Percentiles rank a stretch among this genome's conserved stretches.
These are phyloP conservation scores for Ceratobasidium papillatum DNA, from an alignment of 1,284 basidiomycete genomes.

Conservation along the genomic window DNA sequence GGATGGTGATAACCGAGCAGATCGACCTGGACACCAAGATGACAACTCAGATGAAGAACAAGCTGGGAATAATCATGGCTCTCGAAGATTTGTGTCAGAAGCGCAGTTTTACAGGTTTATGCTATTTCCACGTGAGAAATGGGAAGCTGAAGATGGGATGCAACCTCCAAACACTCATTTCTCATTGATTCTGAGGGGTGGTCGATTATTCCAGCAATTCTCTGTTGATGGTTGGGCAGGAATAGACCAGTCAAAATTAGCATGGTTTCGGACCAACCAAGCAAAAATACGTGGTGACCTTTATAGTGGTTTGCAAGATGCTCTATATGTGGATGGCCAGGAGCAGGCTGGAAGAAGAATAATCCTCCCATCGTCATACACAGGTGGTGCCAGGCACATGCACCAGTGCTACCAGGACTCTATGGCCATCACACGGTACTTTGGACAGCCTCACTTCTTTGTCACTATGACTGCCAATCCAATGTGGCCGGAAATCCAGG, in stretches of 20 bases:
- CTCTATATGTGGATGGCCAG: slow-evolving; percentile 10
- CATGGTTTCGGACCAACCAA: slow-evolving; percentile 53
- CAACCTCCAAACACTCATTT: slow-evolving; percentile 43
- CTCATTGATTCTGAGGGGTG: slow-evolving; percentile 53
- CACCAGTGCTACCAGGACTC: slow-evolving; percentile 57
- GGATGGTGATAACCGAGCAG: background rate
- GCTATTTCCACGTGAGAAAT: slow-evolving; percentile 48
- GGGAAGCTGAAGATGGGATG: background rate
- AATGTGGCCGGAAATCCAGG: slow-evolving; percentile 57
- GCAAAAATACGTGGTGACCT: slow-evolving; percentile 52
- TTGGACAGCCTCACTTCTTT: slow-evolving; percentile 55
- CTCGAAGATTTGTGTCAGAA: too few relatives aligned
- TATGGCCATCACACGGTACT: slow-evolving; percentile 55
- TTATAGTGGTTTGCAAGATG: slow-evolving; percentile 51
- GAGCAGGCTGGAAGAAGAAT: slow-evolving; percentile 38
- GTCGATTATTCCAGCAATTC: slow-evolving; percentile 56
- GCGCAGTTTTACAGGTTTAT: too few relatives aligned
- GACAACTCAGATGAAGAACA: background rate
- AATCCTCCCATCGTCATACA: slow-evolving; percentile 57
- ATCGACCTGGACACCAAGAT: background rate
- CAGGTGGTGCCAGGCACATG: slow-evolving; percentile 56
- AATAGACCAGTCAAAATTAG: slow-evolving; percentile 49
- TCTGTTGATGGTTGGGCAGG: slow-evolving; percentile 52
- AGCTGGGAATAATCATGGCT: too few relatives aligned
- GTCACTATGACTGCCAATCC: slow-evolving; percentile 61